A percentile compares a stretch with the other conserved stretches of the same genome.
These are phyloP conservation scores for Beauveria australis DNA, from an alignment of 2,329 filamentous ascomycete genomes.

Conservation along the genomic window DNA sequence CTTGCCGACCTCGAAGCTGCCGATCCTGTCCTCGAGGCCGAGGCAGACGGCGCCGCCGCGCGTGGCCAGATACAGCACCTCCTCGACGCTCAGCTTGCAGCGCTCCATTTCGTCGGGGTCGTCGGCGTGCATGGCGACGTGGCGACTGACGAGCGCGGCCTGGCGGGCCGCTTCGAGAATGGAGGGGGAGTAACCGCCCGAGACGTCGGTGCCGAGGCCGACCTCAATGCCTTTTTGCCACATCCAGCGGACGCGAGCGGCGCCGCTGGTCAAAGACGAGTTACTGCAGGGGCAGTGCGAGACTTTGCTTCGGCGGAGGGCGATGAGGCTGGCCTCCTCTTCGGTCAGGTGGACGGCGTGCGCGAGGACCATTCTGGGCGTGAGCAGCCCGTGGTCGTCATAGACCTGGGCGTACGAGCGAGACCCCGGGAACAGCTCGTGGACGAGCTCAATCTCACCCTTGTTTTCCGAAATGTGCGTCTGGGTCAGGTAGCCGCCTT, in stretches of 20 bases:
- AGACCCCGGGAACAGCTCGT: constrained; percentile 56
- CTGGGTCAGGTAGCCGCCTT: constrained; percentile 63
- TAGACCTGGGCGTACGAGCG: constrained; percentile 70
- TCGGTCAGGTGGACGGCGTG: constrained; percentile 72
- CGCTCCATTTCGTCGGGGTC: constrained; percentile 31
- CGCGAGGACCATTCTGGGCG: constrained; percentile 67
- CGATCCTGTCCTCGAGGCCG: constrained; percentile 62
- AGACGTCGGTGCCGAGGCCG: constrained; percentile 85
- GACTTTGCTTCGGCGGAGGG: constrained; percentile 54
- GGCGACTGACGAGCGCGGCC: constrained; percentile 68
- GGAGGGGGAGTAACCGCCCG: constrained; percentile 75
- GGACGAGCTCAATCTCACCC: constrained; percentile 64
- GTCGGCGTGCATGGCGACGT: constrained; percentile 39
- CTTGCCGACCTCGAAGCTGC: constrained; percentile 78
- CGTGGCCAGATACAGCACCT: constrained; percentile 80
- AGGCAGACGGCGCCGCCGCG: constrained; percentile 79
- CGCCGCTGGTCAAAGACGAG: constrained; percentile 69
- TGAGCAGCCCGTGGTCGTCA: constrained; percentile 62
- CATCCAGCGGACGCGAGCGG: constrained; percentile 65
- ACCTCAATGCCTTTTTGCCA: constrained; percentile 68
- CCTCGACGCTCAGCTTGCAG: constrained; percentile 70
- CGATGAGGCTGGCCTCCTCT: constrained; percentile 58
- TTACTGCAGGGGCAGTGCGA: constrained; percentile 87
- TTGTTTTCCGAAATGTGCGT: constrained; percentile 86
- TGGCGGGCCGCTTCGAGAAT: constrained; percentile 78